Evolutionary conservation across 768 basidiomycete species (phyloP), one percentile per base, ranked within the genome.

Genomic region (Russula dissimulans): DNA sequence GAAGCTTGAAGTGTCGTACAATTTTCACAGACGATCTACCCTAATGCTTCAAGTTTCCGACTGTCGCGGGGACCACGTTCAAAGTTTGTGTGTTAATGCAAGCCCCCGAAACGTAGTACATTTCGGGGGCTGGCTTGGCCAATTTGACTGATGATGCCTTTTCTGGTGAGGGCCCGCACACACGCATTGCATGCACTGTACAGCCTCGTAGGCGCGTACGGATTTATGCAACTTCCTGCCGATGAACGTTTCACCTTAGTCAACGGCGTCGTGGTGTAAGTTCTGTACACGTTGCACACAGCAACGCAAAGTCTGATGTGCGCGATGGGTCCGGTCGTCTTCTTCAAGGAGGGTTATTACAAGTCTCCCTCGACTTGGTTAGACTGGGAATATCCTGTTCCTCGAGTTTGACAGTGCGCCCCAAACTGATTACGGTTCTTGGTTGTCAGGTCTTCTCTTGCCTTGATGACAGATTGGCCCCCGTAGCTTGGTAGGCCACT

Each of bases 201-300:
- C 32, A 17, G 26, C 4, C 10, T 39, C n/a, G 9, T 26, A 15
- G 5, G 39, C 29, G 4, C 26, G 10, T 39, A 10, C 31, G 41
- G 5, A n/a, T 43, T 34, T 34, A 36, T 41, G 54, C 34, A 26
- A 49, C 59, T 38, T 55, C n/a, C 5, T 12, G 22, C 46, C n/a
- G 29, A 55, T 60, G 42, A 44, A 22, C 11, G 54, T 60, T 60
- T 56, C 54, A 60, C 17, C 18, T 43, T 36, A 44, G 31, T 26
- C 26, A 18, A 49, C 48, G 6, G 26, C 22, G 12, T n/a, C 26
- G 15, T 48, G 29, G 32, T 42, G 17, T 9, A 14, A 32, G 15
- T 43, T 17, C 17, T 41, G 15, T 43, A 36, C 14, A 46, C 18
- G 36, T 22, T 29, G 12, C 41, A n/a, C 41, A 29, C 26, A 36